Evolutionary conservation across 2,329 filamentous ascomycete species (phyloP).

Genomic region (Neofusicoccum sp.): DNA sequence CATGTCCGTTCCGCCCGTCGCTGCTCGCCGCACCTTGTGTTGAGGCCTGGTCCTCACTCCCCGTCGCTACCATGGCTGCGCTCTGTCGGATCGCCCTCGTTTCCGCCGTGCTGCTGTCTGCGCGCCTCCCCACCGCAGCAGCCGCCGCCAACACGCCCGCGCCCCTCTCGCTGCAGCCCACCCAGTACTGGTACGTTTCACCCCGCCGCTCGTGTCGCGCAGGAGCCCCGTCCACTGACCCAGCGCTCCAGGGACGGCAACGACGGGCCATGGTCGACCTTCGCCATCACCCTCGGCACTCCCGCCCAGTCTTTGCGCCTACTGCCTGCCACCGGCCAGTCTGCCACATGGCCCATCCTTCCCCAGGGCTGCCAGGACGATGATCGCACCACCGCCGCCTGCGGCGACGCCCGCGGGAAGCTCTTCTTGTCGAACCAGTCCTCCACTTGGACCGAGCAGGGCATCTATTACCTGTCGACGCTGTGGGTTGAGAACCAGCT

Average conservation of each 20-base stretch:
- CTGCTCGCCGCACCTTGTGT: not conserved
- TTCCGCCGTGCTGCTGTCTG: not conserved
- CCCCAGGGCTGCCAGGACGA: constrained; percentile 33
- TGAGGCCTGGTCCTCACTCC: not conserved
- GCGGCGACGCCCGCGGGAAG: constrained; percentile 30
- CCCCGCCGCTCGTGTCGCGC: not conserved
- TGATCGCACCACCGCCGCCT: constrained; percentile 24
- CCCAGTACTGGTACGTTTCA: constrained; percentile 27
- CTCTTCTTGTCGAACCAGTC: constrained; percentile 32
- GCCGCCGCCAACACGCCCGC: not conserved
- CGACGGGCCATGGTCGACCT: constrained; percentile 34
- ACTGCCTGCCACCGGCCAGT: constrained; percentile 32
- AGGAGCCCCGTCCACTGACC: not conserved
- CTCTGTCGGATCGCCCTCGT: not conserved
- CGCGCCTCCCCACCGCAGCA: not conserved
- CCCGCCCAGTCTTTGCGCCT: constrained; percentile 31
- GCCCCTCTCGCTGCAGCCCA: constrained; percentile 26
- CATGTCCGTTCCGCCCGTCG: no score
- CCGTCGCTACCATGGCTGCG: no score
- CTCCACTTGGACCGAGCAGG: constrained; percentile 32
- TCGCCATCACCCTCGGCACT: constrained; percentile 30
- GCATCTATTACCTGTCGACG: constrained; percentile 32
- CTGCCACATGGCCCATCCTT: constrained; percentile 35
- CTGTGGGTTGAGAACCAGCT: constrained; percentile 27
- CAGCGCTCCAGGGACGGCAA: constrained; percentile 27